A percentile compares a stretch with the other conserved stretches of the same genome.
Conservation (phyloP, 495 filamentous ascomycete genomes). For the Rhizodiscina lignyota region DNA sequence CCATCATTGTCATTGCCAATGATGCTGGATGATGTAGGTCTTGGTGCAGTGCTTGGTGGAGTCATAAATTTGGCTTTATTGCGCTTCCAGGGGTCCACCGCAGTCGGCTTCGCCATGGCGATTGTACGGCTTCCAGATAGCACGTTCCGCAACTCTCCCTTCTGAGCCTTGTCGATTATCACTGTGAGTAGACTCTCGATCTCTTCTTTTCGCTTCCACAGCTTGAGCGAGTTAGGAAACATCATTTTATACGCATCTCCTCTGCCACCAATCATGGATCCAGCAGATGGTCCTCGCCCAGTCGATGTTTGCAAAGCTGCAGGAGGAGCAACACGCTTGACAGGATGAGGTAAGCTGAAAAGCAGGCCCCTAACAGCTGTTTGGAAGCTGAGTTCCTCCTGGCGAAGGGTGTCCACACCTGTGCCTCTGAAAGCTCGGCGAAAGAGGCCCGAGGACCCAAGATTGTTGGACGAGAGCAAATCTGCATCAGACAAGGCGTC, state of each 20-base stretch:
- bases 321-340: constrained; percentile 40
- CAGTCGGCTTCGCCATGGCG: neutral
- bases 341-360: constrained; percentile 69
- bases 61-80: too few species aligned
- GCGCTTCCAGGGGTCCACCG: constrained; percentile 16
- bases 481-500: constrained; percentile 80
- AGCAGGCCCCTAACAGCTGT: constrained; percentile 68
- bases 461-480: constrained; percentile 43
- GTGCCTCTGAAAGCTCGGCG: constrained; percentile 23
- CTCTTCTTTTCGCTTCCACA: constrained; percentile 68
- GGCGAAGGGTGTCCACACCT: constrained; percentile 57
- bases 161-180: constrained; percentile 34
- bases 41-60: constrained; percentile 4
- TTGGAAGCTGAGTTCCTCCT: constrained; percentile 87
- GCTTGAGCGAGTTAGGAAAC: constrained; percentile 59
- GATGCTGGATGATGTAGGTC: constrained; percentile 5
- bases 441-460: constrained; percentile 22
- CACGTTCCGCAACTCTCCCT: constrained; percentile 18
- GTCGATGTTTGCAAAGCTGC: constrained; percentile 16
- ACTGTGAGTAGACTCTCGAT: constrained; percentile 51
- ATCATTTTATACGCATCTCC: constrained; percentile 67
- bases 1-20: neutral
- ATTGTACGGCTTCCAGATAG: constrained; percentile 1
- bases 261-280: too few species aligned
- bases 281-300: constrained; percentile 7